Evolutionary conservation across 2,329 filamentous ascomycete genomes (phyloP), one percentile per base, ranked within the genome.

Genomic region (Calonectria fujianensis): DNA sequence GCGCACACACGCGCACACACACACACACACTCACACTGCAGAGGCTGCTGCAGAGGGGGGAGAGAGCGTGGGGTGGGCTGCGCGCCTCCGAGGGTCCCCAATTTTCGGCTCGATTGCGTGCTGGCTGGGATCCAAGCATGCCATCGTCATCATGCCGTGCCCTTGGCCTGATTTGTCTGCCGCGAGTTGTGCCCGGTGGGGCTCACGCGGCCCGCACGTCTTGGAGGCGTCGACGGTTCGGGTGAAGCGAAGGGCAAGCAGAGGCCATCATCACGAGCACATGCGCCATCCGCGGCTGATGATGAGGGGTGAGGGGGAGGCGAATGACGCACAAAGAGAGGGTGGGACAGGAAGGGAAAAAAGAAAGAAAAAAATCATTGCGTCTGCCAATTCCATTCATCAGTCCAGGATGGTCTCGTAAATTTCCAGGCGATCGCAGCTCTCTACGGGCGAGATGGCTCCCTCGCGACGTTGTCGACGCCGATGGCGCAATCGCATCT

Each of bases 111-210:
- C 74, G 63, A 79, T 81, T 81, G 80, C 80, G 80, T 81, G 80
- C 80, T 81, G 80, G 77, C 80, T 70, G 77, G 80, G 80, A 80
- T 81, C 50, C 73, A 69, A 81, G 78, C 78, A 81, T 81, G 80
- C 63, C 75, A 81, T 81, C 71, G 74, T 80, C 57, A 27, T 77
- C 72, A 72, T 75, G 29, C 70, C 70, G 69, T 72, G 69, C 72
- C 48, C 67, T 73, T 32, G 18, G 5, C 32, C 35, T 61, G 57
- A 61, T 61, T 61, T 61, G 39, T 65, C 61, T 39, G 32, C 32
- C 41, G 61, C 39, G 41, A 20, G 1, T 8, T 8, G 16, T 6
- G 16, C n/a, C 13, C 16, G 27, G 37, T 29, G 61, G 61, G 29
- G 39, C 61, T 4, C 52, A 20, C 8, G 35, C 57, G 57, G 57